Evolutionary conservation across 2,329 filamentous ascomycete genomes (phyloP).

Genomic region (Colletotrichum sp.): DNA sequence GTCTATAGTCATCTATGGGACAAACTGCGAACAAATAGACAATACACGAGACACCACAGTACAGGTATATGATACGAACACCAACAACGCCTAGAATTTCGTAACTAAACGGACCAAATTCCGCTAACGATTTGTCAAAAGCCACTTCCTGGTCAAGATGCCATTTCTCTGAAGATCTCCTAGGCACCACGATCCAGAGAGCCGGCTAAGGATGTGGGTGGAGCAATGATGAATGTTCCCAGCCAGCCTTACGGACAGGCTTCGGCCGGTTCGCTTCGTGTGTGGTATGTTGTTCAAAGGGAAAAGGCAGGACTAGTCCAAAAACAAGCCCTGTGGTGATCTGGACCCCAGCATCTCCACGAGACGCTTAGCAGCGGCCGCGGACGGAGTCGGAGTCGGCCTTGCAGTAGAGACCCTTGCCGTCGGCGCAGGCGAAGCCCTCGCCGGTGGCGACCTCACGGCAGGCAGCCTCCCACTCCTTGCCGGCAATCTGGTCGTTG

Average conservation of each 20-base stretch:
- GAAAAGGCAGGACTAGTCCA: background rate
- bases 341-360: background rate
- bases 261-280: background rate
- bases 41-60: background rate
- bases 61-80: slow-evolving; percentile 8
- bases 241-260: background rate
- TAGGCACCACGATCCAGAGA: slow-evolving; percentile 1
- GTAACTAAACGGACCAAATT: slow-evolving; percentile 6
- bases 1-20: background rate
- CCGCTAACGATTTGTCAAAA: background rate
- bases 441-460: slow-evolving; percentile 15
- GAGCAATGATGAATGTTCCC: background rate
- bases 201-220: slow-evolving; percentile 3
- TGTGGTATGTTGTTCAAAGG: background rate
- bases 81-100: slow-evolving; percentile 14
- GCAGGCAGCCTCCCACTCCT: slow-evolving; percentile 24
- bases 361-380: slow-evolving; percentile 20
- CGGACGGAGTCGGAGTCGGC: slow-evolving; percentile 8
- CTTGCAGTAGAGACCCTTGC: slow-evolving; percentile 24
- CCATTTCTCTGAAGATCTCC: background rate
- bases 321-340: background rate
- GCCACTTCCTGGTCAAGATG: background rate
- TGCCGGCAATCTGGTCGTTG: slow-evolving; percentile 19
- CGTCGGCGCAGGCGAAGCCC: slow-evolving; percentile 24
- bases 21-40: background rate